These are phyloP conservation scores for Sugiyamaella castrensis DNA, from an alignment of 1,139 yeast genomes.

Conservation along the genomic window DNA sequence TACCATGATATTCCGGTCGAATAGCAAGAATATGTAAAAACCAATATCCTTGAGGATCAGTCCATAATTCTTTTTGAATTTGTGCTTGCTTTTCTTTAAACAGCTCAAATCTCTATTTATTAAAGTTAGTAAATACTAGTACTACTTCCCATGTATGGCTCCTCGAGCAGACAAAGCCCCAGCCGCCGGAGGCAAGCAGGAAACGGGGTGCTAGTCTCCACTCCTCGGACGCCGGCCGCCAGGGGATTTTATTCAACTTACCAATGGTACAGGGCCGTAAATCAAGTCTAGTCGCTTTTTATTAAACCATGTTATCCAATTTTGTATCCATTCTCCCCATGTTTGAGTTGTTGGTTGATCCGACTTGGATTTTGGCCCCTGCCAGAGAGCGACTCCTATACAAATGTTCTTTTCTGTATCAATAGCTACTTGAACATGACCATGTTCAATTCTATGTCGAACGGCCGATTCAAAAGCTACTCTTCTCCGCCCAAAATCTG, in stretches of 20 bases:
- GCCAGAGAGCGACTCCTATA: conserved; percentile 9
- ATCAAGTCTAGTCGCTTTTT: conserved; percentile 4
- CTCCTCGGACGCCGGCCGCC: too few species aligned
- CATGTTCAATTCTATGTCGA: not conserved
- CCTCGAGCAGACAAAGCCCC: not conserved
- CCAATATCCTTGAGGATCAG: conserved; percentile 5
- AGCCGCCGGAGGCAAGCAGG: not conserved
- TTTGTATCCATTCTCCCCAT: conserved; percentile 5
- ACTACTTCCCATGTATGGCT: too few species aligned
- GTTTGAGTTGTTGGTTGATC: not conserved
- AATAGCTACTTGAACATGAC: conserved; percentile 1
- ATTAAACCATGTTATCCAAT: not conserved
- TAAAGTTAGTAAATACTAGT: not conserved
- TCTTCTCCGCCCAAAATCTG: not conserved
- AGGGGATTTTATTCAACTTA: not conserved
- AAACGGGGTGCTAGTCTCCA: too few species aligned
- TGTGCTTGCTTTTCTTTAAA: not conserved
- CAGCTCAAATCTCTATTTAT: not conserved
- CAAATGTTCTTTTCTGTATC: conserved; percentile 1
- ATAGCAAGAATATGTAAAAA: conserved; percentile 7
- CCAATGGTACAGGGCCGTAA: conserved; percentile 3
- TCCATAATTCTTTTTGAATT: conserved; percentile 2
- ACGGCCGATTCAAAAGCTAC: not conserved
- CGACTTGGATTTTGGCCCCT: not conserved
- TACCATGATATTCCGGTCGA: conserved; percentile 8